Percentiles rank a stretch among this genome's conserved stretches.
phyloP scores from a whole-genome alignment of 305 asterid species.

The Coffea humblotiana region DNA sequence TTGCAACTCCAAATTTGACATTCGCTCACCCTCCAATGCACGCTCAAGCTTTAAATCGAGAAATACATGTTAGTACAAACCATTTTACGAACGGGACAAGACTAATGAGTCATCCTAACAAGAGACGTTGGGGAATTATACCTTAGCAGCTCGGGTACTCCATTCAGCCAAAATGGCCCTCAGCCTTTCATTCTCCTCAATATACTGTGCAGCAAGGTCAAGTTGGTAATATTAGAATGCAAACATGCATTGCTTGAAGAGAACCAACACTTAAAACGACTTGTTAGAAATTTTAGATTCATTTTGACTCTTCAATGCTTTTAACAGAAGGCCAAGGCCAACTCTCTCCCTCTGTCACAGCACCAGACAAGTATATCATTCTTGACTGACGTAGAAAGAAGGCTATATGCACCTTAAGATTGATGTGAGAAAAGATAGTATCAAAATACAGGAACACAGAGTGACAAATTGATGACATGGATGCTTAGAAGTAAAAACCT shows the following conservation, averaged over 20 bases:
- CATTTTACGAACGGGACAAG: not conserved
- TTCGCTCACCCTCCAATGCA: constrained; percentile 74
- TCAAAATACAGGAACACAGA: not conserved
- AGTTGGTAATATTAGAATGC: not conserved
- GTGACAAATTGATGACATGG: not conserved
- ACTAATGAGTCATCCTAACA: not conserved
- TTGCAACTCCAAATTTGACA: constrained; percentile 79
- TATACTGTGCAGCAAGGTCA: constrained; percentile 52
- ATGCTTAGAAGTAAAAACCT: constrained; percentile 39
- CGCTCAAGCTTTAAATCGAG: constrained; percentile 73
- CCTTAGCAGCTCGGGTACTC: constrained; percentile 98
- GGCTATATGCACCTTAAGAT: not conserved
- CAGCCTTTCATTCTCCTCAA: constrained; percentile 94
- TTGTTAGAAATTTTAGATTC: not conserved
- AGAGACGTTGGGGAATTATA: constrained; percentile 20
- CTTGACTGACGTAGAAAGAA: not conserved
- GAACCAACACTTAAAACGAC: not conserved
- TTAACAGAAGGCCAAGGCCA: not conserved
- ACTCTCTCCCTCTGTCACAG: not conserved
- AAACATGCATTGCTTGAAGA: not conserved
- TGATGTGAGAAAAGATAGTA: constrained; percentile 1
- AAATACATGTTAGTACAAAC: constrained; percentile 23
- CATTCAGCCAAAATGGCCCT: constrained; percentile 96
- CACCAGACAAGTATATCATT: not conserved
- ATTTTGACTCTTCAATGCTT: not conserved